Conservation (phyloP, 805 yeast genomes). For the Candida suzukii region DNA sequence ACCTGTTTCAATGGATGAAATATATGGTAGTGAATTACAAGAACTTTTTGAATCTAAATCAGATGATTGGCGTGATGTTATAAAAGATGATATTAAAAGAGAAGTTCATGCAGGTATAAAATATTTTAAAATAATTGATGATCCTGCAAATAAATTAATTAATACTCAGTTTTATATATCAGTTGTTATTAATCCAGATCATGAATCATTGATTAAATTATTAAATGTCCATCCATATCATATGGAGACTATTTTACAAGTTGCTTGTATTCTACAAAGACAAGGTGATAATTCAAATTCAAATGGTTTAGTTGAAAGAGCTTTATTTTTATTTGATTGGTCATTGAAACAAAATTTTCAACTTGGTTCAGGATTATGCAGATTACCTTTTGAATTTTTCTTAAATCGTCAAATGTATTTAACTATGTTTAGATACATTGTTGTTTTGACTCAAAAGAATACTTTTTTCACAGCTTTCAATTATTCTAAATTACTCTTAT, state of each 20-base stretch:
- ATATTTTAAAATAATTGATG: conserved; percentile 45
- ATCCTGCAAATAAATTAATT: conserved; percentile 25
- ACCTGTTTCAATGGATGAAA: conserved; percentile 54
- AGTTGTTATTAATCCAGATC: conserved; percentile 70
- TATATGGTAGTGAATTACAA: conserved; percentile 32
- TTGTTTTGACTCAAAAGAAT: conserved; percentile 66
- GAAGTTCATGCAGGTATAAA: conserved; percentile 40
- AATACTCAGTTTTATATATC: conserved; percentile 46
- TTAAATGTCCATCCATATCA: conserved; percentile 66
- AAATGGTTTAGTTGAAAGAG: conserved; percentile 68
- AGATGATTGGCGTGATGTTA: conserved; percentile 44
- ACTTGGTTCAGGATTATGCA: conserved; percentile 48
- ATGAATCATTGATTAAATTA: conserved; percentile 57
- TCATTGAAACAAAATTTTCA: conserved; percentile 55
- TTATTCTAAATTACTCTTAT: conserved; percentile 62
- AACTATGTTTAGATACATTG: conserved; percentile 64
- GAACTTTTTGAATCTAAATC: conserved; percentile 24
- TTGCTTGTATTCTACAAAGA: conserved; percentile 63
- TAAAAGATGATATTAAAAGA: conserved; percentile 30
- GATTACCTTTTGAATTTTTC: conserved; percentile 71
- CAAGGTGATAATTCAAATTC: conserved; percentile 73
- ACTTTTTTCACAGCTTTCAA: conserved; percentile 71
- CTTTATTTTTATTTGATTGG: conserved; percentile 74
- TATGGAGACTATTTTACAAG: conserved; percentile 71
- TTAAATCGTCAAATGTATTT: conserved; percentile 74